Evolutionary conservation across 371 early-diverging fungal genomes (phyloP), one percentile per base, ranked within the genome.

Genomic region (Entomophthora muscae): DNA sequence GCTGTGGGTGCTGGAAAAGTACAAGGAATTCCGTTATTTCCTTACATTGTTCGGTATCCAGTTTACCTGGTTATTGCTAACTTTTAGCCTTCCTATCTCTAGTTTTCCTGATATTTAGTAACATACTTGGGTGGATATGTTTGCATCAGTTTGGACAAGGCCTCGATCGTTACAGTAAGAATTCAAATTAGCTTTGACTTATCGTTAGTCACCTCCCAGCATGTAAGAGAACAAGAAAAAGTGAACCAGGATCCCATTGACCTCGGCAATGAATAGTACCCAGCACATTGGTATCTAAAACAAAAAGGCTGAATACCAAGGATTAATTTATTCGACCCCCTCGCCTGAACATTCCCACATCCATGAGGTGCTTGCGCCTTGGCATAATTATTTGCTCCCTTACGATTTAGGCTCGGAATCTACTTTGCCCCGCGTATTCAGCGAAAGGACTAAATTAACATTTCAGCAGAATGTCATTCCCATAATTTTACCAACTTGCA

Each of bases 21-120:
- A 83, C 67, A 10, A 33, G 1, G 75, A 76, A 60, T 83, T 86
- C 42, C 73, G 76, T 22, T 78, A 82, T 24, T 89, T 90, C 72
- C 73, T 95, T 68, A 91, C 91, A 0, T 88, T 91, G 69, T 95
- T 91, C 71, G 89, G 88, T 85, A 76, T 52, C 32, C 10, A n/a
- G 26, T 62, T 29, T 30, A 17, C 22, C 17, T 64, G 7, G 24
- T 10, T 26, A 51, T 59, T n/a, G 23, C 13, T 52, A 30, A n/a
- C 30, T 60, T 66, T 23, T 69, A 84, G 84, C 83, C n/a, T 69
- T 77, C 32, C 74, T 89, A 0, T 81, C 84, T 21, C 66, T 90
- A n/a, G 68, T 76, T 0, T 73, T 86, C 32, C 74, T 90, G 3
- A 70, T 85, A 0, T 63, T 78, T 58, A 91, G 92, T 0, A 74